Base-by-base conservation (phyloP, 2,329 filamentous ascomycete species). In the Ustulina deusta region DNA sequence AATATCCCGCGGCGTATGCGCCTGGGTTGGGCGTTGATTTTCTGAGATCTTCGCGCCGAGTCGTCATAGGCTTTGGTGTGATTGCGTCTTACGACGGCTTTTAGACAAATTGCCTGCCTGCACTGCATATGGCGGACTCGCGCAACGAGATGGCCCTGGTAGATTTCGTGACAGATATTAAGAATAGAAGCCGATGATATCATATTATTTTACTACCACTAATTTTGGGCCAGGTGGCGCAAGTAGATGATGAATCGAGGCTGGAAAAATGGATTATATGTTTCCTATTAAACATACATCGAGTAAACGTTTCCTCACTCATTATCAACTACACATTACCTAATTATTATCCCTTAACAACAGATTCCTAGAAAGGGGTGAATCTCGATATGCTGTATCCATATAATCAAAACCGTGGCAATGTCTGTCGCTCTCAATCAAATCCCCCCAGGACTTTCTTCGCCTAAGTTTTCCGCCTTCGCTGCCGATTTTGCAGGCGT, bases 1-100 rank as follows among this genome's bases (percentile, higher is more conserved):
- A 52, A 61, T 51, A 27, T 62, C 42, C 60, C 64, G 64, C 46
- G 58, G 29, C 29, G n/a, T 17, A 25, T 51, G 25, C 51, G 55
- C 29, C 52, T 42, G 29, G 36, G 51, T 52, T 63, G 7, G 48
- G 40, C 60, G 49, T 29, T 42, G 25, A 61, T 11, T 32, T 61
- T 29, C 20, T 27, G 25, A 48, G 3, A 40, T 25, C 15, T 58
- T 49, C 10, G 52, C 36, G 29, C 25, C 40, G 22, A 25, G 6
- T 38, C 20, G 22, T n/a, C 20, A 17, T 44, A 60, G 29, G 46
- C 38, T 44, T 40, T 5, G 2, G 17, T 40, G 38, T 40, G 32
- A 52, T 25, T 15, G 9, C 49, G 49, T 46, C 55, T 60, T 46
- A 38, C 54, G 34, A 20, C 57, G 3, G 57, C 32, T 56, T 38